A percentile compares a stretch with the other conserved stretches of the same genome.
Conservation (phyloP, 1,284 basidiomycete species). For the Pyrrhoderma noxium region DNA sequence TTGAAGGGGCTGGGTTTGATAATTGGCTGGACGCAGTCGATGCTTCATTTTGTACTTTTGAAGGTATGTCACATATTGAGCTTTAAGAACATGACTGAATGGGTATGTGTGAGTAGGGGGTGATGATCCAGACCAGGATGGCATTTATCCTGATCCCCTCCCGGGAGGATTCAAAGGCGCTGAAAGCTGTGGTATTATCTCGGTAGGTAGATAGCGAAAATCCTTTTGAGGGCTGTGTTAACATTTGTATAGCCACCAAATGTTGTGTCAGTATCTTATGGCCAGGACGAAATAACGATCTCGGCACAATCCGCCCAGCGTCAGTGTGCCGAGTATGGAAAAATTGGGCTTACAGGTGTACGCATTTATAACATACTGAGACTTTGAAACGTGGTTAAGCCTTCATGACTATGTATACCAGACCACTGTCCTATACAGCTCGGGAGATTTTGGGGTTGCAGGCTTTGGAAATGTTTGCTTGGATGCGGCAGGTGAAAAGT, state of each 20-base stretch:
- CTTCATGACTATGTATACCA: too few species aligned
- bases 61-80: constrained; percentile 12
- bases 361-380: too few species aligned
- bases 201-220: constrained; percentile 7
- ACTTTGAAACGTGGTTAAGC: neutral
- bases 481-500: constrained; percentile 20
- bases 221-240: neutral
- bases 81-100: neutral
- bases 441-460: constrained; percentile 30
- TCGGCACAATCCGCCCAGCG: constrained; percentile 32
- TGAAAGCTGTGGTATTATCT: constrained; percentile 33
- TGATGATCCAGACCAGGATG: constrained; percentile 29
- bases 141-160: constrained; percentile 43
- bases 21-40: constrained; percentile 27
- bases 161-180: constrained; percentile 38
- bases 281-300: constrained; percentile 30
- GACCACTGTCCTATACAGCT: constrained; percentile 29
- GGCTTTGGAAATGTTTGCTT: constrained; percentile 26
- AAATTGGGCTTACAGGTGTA: constrained; percentile 29
- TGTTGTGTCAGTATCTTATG: constrained; percentile 36
- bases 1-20: constrained; percentile 23
- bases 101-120: constrained; percentile 9
- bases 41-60: constrained; percentile 24
- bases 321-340: constrained; percentile 38
- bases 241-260: constrained; percentile 25